phyloP scores from a whole-genome alignment of 805 yeast genomes.

The Candida ortonii region DNA sequence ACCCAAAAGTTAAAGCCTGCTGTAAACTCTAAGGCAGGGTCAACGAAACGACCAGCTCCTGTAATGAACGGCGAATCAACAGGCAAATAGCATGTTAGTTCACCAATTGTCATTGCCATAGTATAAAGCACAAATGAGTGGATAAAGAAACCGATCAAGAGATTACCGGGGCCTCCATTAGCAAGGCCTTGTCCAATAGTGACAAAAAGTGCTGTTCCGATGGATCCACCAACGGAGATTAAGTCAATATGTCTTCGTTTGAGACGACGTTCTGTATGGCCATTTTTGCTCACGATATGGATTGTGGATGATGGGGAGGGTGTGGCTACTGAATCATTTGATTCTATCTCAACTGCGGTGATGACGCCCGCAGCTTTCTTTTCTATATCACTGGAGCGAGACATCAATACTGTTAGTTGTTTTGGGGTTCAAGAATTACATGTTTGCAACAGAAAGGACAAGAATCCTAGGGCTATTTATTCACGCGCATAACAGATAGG shows the following conservation, averaged over 20 bases:
- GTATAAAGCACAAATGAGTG: constrained; percentile 68
- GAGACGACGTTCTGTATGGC: constrained; percentile 18
- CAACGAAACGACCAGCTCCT: constrained; percentile 71
- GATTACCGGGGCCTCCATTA: constrained; percentile 67
- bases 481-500: no score
- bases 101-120: constrained; percentile 72
- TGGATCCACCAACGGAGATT: constrained; percentile 77
- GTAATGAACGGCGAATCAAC: constrained; percentile 74
- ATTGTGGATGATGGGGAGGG: no score
- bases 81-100: constrained; percentile 75
- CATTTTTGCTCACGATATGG: constrained; percentile 9
- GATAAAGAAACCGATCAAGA: constrained; percentile 59
- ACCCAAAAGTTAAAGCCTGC: constrained; percentile 82
- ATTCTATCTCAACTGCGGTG: not conserved
- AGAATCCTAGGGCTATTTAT: no score
- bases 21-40: constrained; percentile 69
- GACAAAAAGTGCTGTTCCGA: constrained; percentile 78
- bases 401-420: no score
- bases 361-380: no score
- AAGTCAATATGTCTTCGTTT: constrained; percentile 64
- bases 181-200: constrained; percentile 63
- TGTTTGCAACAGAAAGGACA: no score
- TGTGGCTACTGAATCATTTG: not conserved
- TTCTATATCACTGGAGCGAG: no score
- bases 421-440: no score